Base-by-base conservation (phyloP, 202 grass and related monocot genomes). In the Schoenoplectus triqueter region DNA sequence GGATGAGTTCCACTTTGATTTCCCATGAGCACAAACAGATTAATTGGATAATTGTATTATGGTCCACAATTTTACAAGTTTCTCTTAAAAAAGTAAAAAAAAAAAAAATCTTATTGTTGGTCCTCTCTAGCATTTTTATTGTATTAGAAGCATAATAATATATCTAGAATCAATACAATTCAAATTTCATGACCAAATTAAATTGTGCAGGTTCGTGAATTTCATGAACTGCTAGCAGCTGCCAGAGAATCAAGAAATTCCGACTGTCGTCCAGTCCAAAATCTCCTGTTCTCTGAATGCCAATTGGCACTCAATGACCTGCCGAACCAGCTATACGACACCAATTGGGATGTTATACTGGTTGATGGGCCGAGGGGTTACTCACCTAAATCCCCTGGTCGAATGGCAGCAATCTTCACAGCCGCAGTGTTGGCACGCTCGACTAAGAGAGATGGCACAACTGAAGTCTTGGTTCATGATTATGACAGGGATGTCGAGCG, bases 241-340 rank as follows among this genome's bases (percentile, higher is more conserved):
- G 88, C 93, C 2, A 88, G 88, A 75, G 69, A 80, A 0, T 72
- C 83, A 0, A 83, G 67, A 39, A 65, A 70, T 64, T 92, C 90
- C 46, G 91, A 95, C 46, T 98, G 96, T 88, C 90, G 93, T 3
- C 91, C 96, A 5, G 90, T 95, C 7, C 96, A 98, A 86, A 94
- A 98, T 74, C 91, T 98, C 6, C 89, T 98, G 52, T 98, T 91
- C 88, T 98, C 95, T 22, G 95, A 98, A 59, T 98, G 95, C 69
- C 93, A 88, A 10, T 89, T 98, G 84, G 96, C 93, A 66, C 87
- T 98, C 69, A 95, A 95, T 69, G 96, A 98, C 84, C 87, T 98
- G 10, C 96, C 96, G 20, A 98, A 98, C 82, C 88, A 89, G 18
- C 91, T 98, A 85, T 98, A 95, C 84, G 91, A 92, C 64, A 89